phyloP scores from a whole-genome alignment of 345 rosid species.

The Pugionium cornutum region DNA sequence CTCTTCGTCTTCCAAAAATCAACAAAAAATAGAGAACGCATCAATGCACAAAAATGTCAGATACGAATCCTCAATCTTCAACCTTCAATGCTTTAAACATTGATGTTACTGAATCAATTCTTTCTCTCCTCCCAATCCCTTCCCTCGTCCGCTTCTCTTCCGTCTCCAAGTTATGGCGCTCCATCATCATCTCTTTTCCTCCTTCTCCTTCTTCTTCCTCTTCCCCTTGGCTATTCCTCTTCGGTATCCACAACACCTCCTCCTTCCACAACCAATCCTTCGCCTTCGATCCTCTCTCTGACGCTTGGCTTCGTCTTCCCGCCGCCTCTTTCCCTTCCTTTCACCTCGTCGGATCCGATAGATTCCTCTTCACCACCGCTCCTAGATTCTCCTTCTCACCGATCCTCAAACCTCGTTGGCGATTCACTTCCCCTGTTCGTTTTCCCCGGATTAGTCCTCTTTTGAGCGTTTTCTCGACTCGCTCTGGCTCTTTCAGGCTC shows the following conservation, averaged over 20 bases:
- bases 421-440: constrained; percentile 52
- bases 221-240: constrained; percentile 85
- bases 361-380: constrained; percentile 73
- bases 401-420: constrained; percentile 53
- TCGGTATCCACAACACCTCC: constrained; percentile 85
- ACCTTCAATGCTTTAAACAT: constrained; percentile 51
- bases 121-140: constrained; percentile 72
- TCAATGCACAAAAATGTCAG: constrained; percentile 37
- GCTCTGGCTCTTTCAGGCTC: constrained; percentile 39
- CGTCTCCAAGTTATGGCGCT: constrained; percentile 67
- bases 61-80: constrained; percentile 36
- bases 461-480: constrained; percentile 49
- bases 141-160: constrained; percentile 71
- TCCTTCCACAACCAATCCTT: constrained; percentile 76
- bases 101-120: constrained; percentile 61
- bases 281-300: constrained; percentile 75
- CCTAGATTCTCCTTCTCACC: constrained; percentile 66
- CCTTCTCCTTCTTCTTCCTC: constrained; percentile 25
- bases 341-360: constrained; percentile 49
- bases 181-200: constrained; percentile 49
- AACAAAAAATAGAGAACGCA: not conserved
- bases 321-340: constrained; percentile 43
- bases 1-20: not conserved
- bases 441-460: constrained; percentile 68
- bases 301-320: constrained; percentile 73